Base-by-base conservation (phyloP, 306 rosid genomes). In the Leucaena leucocephala region DNA sequence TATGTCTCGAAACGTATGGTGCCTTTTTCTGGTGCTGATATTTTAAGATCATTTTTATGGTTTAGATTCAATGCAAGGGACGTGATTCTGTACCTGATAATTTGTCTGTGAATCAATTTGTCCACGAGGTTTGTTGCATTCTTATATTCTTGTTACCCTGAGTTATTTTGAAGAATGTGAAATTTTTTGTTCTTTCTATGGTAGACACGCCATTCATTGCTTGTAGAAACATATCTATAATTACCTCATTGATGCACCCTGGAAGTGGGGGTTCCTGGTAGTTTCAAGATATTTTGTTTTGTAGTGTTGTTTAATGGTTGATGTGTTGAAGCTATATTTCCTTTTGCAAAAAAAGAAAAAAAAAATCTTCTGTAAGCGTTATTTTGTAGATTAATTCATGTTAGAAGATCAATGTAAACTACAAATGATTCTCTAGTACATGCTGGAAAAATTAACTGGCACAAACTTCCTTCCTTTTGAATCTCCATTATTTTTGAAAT, bases 41-140 rank as follows among this genome's bases (percentile, higher is more conserved):
- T 82, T 77, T 38, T 46, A 78, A 78, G 72, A 68, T 69, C 72
- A 8, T 78, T 85, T 61, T 82, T 84, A 71, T 87, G 75, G 48
- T 84, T 44, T 86, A 96, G 99, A 96, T 96, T 83, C 94, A 88
- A 42, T 96, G 99, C 96, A 91, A 64, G 85, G 99, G 99, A 45
- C 90, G 99, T 17, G 96, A 87, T 83, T 90, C 99, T 74, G 98
- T 90, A 80, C 99, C 99, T 69, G 99, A 96, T 73, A 91, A 90
- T 84, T 62, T 85, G 36, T 84, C 99, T 50, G 98, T 96, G 63
- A 96, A 93, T 83, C 92, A 89, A 76, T 96, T 96, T 11, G 97
- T 96, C 75, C 88, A 89, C 2, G 99, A 96, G 99, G 99, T 96
- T 78, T 84, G 91, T 82, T 80, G 87, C 85, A 81, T 80, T 55